A percentile compares a stretch with the other conserved stretches of the same genome.
These are phyloP conservation scores for Dryas octopetala DNA, from an alignment of 306 rosid genomes.

Conservation along the genomic window DNA sequence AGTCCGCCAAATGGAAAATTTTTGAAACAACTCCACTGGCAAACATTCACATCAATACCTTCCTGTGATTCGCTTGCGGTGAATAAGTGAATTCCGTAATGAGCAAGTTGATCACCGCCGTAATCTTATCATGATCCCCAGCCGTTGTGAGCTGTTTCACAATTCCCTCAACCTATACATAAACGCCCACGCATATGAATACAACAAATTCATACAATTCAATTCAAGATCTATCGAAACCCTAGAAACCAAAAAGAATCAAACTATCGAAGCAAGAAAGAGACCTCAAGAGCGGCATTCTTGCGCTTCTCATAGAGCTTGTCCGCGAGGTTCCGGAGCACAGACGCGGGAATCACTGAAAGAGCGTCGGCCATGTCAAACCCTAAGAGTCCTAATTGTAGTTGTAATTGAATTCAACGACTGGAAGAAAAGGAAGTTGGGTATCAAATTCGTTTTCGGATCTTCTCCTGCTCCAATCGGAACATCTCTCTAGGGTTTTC, in stretches of 20 bases:
- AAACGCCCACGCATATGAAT: slow-evolving; percentile 11
- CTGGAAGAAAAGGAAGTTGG: not conserved
- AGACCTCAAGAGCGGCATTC: slow-evolving; percentile 96
- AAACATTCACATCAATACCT: slow-evolving; percentile 48
- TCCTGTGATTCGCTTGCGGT: slow-evolving; percentile 88
- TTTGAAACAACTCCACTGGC: not conserved
- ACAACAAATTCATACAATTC: not conserved
- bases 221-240: slow-evolving; percentile 37
- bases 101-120: slow-evolving; percentile 77
- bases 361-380: slow-evolving; percentile 74
- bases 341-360: slow-evolving; percentile 61
- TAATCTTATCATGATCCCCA: slow-evolving; percentile 84
- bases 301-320: slow-evolving; percentile 98
- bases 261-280: slow-evolving; percentile 6
- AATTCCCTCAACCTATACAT: slow-evolving; percentile 81
- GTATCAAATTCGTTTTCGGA: slow-evolving; percentile 49
- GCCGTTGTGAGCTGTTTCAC: slow-evolving; percentile 74
- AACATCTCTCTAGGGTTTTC: slow-evolving; percentile 38
- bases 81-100: slow-evolving; percentile 68
- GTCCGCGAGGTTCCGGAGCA: slow-evolving; percentile 92
- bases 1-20: slow-evolving; percentile 10
- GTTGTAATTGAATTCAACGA: not conserved
- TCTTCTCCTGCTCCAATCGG: slow-evolving; percentile 51
- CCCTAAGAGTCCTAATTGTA: slow-evolving; percentile 11
- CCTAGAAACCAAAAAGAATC: slow-evolving; percentile 42